Evolutionary conservation across 805 yeast species (phyloP), one percentile per base, ranked within the genome.

Genomic region (Hanseniaspora occidentalis): DNA sequence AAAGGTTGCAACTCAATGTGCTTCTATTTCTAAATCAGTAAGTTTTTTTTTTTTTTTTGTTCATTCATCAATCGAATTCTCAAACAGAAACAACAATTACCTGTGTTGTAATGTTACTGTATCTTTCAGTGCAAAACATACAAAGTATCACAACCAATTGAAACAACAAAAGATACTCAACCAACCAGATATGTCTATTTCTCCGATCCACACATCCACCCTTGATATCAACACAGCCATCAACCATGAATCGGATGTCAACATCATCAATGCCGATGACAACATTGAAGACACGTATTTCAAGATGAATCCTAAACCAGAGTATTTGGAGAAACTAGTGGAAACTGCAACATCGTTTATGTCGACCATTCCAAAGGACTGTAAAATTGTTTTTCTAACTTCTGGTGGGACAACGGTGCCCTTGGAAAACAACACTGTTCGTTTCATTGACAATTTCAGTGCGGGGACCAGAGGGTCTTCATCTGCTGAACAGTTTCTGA

Each of bases 391-490:
- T 0, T 63, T 89, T 35, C 94, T 89, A 3, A 92, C 98, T 0
- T 77, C 89, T 7, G 99, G 99, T 19, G 99, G 99, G 18, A 92
- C 98, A 1, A 89, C 96, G 0, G 99, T 92, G 0, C 99, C 99
- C 0, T 65, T 92, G 48, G 99, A 92, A 54, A 88, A 86, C 60
- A 92, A 92, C 55, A 92, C 98, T 0, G 99, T 92, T 6, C 65
- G 99, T 40, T 92, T 92, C 60, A 86, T 92, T 52, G 99, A 92
- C 61, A 92, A 92, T 55, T 92, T 92, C 58, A 79, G 92, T 47
- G 97, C 97, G 19, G 99, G 99, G 19, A 92, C 96, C 0, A 74
- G 99, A 60, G 99, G 98, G 42, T 94, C 98, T 3, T 77, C 95
- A 0, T 79, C 94, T 31, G 95, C 97, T 3, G 98, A 92, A 59